Base-by-base conservation (phyloP, 306 rosid genomes). In the Cucurbita argyrosperma region DNA sequence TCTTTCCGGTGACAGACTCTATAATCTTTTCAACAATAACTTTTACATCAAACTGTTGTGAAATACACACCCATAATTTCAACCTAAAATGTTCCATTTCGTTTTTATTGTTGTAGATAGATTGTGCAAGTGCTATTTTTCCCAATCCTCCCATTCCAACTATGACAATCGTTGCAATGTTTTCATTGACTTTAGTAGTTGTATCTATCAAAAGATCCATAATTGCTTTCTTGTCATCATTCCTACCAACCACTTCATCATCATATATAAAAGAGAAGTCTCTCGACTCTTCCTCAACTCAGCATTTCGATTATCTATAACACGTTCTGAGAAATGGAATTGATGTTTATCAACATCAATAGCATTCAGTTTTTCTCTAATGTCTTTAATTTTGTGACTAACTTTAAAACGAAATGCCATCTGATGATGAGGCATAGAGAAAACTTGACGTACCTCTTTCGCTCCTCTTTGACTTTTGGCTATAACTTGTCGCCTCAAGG, bases 241-340 rank as follows among this genome's bases (percentile, higher is more conserved):
- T 73, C 21, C 81, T 51, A 40, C 73, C 81, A 11, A 71, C 52
- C 7, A 78, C 77, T 49, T 51, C 18, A 10, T 42, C 39, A 1
- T 30, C 38, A 18, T 7, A 5, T 2, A 77, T 56, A 56, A 18
- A 43, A 14, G 76, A 58, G 38, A 47, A 42, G 72, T n/a, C 5
- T 40, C 23, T 21, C 26, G 30, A 18, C 72, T 67, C 35, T 67
- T 21, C 72, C 51, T 67, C 13, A 19, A 2, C 54, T 19, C 15
- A 67, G 13, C 8, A 11, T 43, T 12, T 18, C 11, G 35, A 10
- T 6, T n/a, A 11, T 18, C 4, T 19, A 6, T 5, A 0, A 8
- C 1, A 18, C 49, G 7, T 16, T 70, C 53, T 4, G 74, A 46
- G 43, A 23, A 30, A 37, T 70, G 11, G 5, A 70, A 49, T 15